phyloP scores from a whole-genome alignment of 2,329 filamentous ascomycete genomes.

The Didymellaceae sp. region DNA sequence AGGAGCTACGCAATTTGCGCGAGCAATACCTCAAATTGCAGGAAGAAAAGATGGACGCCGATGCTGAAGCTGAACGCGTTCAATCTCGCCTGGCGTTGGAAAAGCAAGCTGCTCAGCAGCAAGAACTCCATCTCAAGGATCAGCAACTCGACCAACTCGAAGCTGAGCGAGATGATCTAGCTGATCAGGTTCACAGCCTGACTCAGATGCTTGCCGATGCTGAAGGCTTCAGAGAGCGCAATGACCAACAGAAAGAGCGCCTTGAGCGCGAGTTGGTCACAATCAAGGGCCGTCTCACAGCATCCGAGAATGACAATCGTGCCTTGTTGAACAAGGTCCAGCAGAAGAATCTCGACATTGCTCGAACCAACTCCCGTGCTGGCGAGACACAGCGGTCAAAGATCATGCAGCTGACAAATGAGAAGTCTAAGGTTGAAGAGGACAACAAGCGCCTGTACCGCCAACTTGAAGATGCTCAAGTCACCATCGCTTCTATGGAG shows the following conservation, averaged over 20 bases:
- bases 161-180: slow-evolving; percentile 76
- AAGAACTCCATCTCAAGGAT: slow-evolving; percentile 81
- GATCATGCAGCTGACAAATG: slow-evolving; percentile 76
- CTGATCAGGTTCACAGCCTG: slow-evolving; percentile 80
- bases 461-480: slow-evolving; percentile 83
- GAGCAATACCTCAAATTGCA: slow-evolving; percentile 85
- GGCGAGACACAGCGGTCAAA: slow-evolving; percentile 83
- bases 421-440: slow-evolving; percentile 84
- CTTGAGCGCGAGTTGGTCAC: slow-evolving; percentile 90
- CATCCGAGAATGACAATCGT: slow-evolving; percentile 95
- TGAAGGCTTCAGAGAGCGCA: slow-evolving; percentile 84
- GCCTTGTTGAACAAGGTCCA: slow-evolving; percentile 96
- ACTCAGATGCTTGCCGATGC: slow-evolving; percentile 88
- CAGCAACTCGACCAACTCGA: slow-evolving; percentile 80
- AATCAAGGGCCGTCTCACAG: slow-evolving; percentile 84
- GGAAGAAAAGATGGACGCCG: slow-evolving; percentile 82
- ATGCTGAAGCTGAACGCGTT: slow-evolving; percentile 78
- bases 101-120: slow-evolving; percentile 76
- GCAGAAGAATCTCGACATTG: slow-evolving; percentile 96
- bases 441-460: slow-evolving; percentile 80
- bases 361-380: slow-evolving; percentile 83
- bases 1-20: slow-evolving; percentile 81
- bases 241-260: slow-evolving; percentile 93
- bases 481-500: slow-evolving; percentile 82
- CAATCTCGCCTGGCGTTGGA: slow-evolving; percentile 81